These are phyloP conservation scores for Bifiguratus adelaidae DNA, from an alignment of 192 early-diverging fungal genomes.

Conservation along the genomic window DNA sequence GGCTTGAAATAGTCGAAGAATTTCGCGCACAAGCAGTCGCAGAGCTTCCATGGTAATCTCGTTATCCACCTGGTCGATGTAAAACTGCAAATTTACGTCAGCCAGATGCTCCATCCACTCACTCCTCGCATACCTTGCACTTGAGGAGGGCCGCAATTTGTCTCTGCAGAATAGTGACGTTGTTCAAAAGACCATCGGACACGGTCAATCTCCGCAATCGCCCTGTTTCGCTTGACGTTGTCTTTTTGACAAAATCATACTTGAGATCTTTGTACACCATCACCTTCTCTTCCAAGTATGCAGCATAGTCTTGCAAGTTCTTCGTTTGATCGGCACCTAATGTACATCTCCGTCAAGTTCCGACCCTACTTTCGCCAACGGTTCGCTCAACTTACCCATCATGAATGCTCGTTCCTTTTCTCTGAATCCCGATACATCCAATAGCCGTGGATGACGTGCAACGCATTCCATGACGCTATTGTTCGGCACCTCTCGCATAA, in stretches of 20 bases:
- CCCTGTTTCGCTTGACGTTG: slow-evolving; percentile 28
- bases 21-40: slow-evolving; percentile 58
- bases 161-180: slow-evolving; percentile 51
- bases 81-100: slow-evolving; percentile 35
- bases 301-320: slow-evolving; percentile 57
- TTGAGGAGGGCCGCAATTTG: slow-evolving; percentile 54
- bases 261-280: slow-evolving; percentile 48
- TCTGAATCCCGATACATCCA: slow-evolving; percentile 35
- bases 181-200: slow-evolving; percentile 45
- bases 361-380: slow-evolving; percentile 9
- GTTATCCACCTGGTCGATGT: slow-evolving; percentile 59
- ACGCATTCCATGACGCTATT: slow-evolving; percentile 48
- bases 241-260: slow-evolving; percentile 45
- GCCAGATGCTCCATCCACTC: not conserved
- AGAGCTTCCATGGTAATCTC: slow-evolving; percentile 63
- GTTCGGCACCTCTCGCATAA: slow-evolving; percentile 58
- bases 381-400: slow-evolving; percentile 8
- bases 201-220: slow-evolving; percentile 43
- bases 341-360: not conserved
- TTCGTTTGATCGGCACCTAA: slow-evolving; percentile 33
- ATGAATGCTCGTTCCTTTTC: slow-evolving; percentile 31
- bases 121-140: slow-evolving; percentile 45
- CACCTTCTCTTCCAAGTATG: slow-evolving; percentile 63
- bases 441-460: slow-evolving; percentile 26
- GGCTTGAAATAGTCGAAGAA: slow-evolving; percentile 59